phyloP scores from a whole-genome alignment of 306 rosid species.

The Macrotyloma uniflorum region DNA sequence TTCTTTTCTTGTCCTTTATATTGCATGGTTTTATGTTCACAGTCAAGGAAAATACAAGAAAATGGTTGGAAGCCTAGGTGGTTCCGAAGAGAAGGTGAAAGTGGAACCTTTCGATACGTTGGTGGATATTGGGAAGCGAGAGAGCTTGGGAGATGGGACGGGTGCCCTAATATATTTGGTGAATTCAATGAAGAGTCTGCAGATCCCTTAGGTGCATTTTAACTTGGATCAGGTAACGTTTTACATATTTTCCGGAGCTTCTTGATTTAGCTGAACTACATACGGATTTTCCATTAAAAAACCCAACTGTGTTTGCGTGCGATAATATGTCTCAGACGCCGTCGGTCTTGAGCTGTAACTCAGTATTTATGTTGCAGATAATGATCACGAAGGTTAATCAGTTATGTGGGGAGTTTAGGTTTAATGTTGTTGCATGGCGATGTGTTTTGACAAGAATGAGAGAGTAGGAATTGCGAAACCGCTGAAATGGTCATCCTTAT shows the following conservation, averaged over 20 bases:
- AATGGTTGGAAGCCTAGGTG: slow-evolving; percentile 95
- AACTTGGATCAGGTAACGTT: slow-evolving; percentile 57
- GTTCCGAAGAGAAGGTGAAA: slow-evolving; percentile 74
- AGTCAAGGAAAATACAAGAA: slow-evolving; percentile 96
- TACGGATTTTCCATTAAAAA: background rate
- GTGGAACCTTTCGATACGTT: slow-evolving; percentile 65
- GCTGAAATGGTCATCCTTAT: slow-evolving; percentile 24
- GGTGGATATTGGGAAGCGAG: slow-evolving; percentile 97
- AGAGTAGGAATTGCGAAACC: slow-evolving; percentile 10
- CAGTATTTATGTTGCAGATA: slow-evolving; percentile 37
- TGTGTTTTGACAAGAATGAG: slow-evolving; percentile 26
- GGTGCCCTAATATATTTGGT: slow-evolving; percentile 85
- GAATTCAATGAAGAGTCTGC: slow-evolving; percentile 56
- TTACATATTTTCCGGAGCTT: background rate
- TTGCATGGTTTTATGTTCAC: slow-evolving; percentile 7
- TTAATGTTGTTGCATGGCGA: slow-evolving; percentile 32
- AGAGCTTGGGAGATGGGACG: slow-evolving; percentile 71
- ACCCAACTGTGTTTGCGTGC: background rate
- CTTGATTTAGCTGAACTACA: background rate
- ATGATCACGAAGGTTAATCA: slow-evolving; percentile 11
- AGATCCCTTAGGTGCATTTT: slow-evolving; percentile 52
- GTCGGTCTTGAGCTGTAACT: background rate
- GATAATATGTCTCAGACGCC: background rate
- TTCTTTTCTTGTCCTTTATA: background rate
- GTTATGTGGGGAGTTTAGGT: slow-evolving; percentile 26